Evolutionary conservation across 208 protist genomes (phyloP).

Genomic region (Borovskyia barvae): DNA sequence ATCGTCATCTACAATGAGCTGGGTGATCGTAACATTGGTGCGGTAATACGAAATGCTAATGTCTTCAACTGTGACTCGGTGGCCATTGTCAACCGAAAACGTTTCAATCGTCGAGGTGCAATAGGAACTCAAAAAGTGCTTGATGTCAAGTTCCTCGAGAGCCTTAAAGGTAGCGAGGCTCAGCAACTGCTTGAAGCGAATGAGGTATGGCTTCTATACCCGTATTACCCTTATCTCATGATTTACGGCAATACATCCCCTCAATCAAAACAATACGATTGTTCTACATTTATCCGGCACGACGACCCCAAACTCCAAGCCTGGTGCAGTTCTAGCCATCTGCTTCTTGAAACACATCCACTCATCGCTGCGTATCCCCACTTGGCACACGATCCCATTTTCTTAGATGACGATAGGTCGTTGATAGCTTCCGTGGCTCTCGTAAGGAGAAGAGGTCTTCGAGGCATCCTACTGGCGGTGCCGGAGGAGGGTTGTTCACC

Average conservation of each 20-base stretch:
- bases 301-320: constrained; percentile 25
- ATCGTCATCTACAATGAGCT: constrained; percentile 77
- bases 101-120: constrained; percentile 72
- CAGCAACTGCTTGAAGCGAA: constrained; percentile 30
- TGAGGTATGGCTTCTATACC: constrained; percentile 67
- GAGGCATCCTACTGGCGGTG: constrained; percentile 64
- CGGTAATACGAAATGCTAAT: constrained; percentile 80
- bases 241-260: constrained; percentile 17
- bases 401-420: constrained; percentile 47
- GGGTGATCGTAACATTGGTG: constrained; percentile 83
- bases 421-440: constrained; percentile 22
- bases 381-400: constrained; percentile 31
- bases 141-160: constrained; percentile 26
- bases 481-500: constrained; percentile 66
- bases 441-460: constrained; percentile 15
- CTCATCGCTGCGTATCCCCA: constrained; percentile 28
- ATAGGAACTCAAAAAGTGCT: constrained; percentile 69
- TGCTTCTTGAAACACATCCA: constrained; percentile 34
- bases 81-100: constrained; percentile 56
- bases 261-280: not conserved
- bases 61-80: constrained; percentile 76
- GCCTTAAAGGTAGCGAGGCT: constrained; percentile 12
- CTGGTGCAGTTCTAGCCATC: constrained; percentile 38
- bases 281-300: constrained; percentile 46
- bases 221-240: constrained; percentile 74